Percentiles rank a stretch among this genome's conserved stretches.
phyloP scores from a whole-genome alignment of 2,329 filamentous ascomycete genomes.

The Fusarium xylarioides region DNA sequence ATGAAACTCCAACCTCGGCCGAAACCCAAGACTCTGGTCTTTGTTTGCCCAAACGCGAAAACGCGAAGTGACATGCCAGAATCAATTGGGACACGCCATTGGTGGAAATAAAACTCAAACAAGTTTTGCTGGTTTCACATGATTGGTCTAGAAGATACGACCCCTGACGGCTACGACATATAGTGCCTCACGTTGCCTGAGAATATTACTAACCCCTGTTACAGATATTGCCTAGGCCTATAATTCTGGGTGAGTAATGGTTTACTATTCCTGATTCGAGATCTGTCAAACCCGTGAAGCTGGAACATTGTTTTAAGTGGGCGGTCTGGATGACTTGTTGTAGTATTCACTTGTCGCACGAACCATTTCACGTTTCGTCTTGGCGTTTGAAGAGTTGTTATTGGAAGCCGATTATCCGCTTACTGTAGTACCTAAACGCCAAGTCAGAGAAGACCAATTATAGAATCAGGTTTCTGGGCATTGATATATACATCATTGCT shows the following conservation, averaged over 20 bases:
- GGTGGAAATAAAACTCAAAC: background rate
- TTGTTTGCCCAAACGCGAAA: background rate
- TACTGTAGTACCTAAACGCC: background rate
- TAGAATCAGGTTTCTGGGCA: background rate
- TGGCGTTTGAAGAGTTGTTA: conserved; percentile 12
- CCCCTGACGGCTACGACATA: conserved; percentile 2
- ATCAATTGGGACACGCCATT: background rate
- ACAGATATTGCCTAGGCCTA: background rate
- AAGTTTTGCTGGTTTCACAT: conserved; percentile 17
- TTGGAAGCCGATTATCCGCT: conserved; percentile 3
- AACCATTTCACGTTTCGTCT: conserved; percentile 18
- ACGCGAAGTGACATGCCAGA: background rate
- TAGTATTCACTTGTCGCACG: background rate
- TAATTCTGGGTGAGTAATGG: background rate
- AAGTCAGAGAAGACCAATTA: background rate
- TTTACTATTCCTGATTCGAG: background rate
- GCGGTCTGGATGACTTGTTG: background rate
- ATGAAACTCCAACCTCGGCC: background rate
- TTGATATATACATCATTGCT: background rate
- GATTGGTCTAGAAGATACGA: background rate
- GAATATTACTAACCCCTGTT: conserved; percentile 18
- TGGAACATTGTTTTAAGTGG: background rate
- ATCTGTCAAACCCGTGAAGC: background rate
- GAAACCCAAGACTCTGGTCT: background rate
- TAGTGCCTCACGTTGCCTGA: background rate